Evolutionary conservation across 23 red algal genomes (phyloP).

Genomic region (Gracilaria gracilis): DNA sequence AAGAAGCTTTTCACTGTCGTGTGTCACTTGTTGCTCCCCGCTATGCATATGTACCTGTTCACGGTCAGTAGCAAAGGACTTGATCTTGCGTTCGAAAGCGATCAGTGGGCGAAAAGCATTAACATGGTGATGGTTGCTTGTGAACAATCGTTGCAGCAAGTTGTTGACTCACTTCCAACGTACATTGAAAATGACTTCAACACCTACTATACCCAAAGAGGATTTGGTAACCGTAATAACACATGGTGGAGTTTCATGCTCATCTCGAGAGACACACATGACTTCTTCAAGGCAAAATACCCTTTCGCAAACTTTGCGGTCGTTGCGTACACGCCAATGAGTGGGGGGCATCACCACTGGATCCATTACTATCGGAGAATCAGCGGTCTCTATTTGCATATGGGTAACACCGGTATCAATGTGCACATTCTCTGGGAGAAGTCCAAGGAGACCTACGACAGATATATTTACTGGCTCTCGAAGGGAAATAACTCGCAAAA

Average conservation of each 20-base stretch:
- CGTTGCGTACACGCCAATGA: neutral
- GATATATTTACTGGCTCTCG: neutral
- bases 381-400: neutral
- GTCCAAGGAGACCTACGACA: neutral
- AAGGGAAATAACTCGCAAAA: neutral
- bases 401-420: neutral
- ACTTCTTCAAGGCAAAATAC: neutral
- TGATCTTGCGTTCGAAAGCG: neutral
- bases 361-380: neutral
- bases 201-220: no score
- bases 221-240: neutral
- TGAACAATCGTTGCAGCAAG: neutral
- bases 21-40: neutral
- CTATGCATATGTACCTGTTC: constrained; percentile 4
- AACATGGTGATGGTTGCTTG: neutral
- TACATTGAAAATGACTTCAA: neutral
- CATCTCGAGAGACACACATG: neutral
- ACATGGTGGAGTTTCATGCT: neutral
- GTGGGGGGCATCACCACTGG: neutral
- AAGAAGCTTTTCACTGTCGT: no score
- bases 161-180: neutral
- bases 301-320: neutral
- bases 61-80: neutral
- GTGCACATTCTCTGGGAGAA: neutral
- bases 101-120: neutral